These are phyloP conservation scores for Debaryomyces nepalensis DNA, from an alignment of 1,139 yeast genomes.

Conservation along the genomic window DNA sequence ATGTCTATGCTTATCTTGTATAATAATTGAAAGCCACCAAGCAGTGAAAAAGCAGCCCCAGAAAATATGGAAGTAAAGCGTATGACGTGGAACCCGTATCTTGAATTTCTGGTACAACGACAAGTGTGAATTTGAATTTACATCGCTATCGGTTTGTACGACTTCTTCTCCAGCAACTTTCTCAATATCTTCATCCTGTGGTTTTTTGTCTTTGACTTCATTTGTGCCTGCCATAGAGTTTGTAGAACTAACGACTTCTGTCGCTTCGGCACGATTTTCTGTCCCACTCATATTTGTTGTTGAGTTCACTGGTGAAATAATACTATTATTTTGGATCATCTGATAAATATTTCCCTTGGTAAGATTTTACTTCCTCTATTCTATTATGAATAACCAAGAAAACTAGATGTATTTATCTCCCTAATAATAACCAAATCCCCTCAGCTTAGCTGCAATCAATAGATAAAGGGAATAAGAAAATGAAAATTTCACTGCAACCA, in stretches of 20 bases:
- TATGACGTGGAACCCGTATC: constrained; percentile 28
- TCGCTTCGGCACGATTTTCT: not conserved
- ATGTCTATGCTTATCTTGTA: constrained; percentile 56
- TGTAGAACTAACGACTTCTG: not conserved
- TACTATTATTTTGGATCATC: no score
- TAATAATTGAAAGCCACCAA: constrained; percentile 68
- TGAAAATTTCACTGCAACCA: no score
- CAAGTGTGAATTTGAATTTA: constrained; percentile 6
- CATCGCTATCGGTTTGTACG: constrained; percentile 1
- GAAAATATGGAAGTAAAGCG: constrained; percentile 34
- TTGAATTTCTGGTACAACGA: constrained; percentile 20
- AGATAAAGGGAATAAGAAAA: not conserved
- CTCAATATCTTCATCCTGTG: not conserved
- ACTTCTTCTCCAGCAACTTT: constrained; percentile 1
- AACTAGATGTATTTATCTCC: not conserved
- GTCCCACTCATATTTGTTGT: not conserved
- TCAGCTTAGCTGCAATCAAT: not conserved
- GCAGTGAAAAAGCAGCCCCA: constrained; percentile 58
- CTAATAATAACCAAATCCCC: not conserved
- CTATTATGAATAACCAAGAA: not conserved
- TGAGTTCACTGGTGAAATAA: no score
- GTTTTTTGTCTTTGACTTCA: not conserved
- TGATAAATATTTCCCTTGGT: not conserved
- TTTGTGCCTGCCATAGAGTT: not conserved
- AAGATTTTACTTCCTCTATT: not conserved